Base-by-base conservation (phyloP, 768 basidiomycete species). In the Pisolithus sp. region DNA sequence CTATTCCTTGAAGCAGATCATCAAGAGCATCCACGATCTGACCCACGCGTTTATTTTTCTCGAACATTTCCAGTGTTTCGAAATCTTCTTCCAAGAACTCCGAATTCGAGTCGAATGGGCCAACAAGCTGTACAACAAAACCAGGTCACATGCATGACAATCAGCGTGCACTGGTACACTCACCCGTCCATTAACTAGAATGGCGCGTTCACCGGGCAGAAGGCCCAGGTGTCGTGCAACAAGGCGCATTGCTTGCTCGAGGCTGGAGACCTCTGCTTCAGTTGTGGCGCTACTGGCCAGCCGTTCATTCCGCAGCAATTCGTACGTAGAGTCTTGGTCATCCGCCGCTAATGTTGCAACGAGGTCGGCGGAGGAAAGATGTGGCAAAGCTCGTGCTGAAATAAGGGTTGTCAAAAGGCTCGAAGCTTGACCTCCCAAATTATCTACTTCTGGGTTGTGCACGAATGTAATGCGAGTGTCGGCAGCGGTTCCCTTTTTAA, bases 171-270 rank as follows among this genome's bases (percentile, higher is more conserved):
- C 15, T 17, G 28, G 46, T 23, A 47, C 7, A 71, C 86, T 64
- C 62, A 94, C 92, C 30, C 94, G 75, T 23, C 94, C 95, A 58
- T 96, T 96, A 48, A 89, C 71, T 34, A 94, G 54, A 36, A 97
- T 52, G 1, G 77, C 89, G 20, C 73, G 73, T 52, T 84, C 68
- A 0, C 85, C 86, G 2, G 83, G 78, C 13, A 63, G 57, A 24
- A 93, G 60, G n/a, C 76, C 76, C 3, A 91, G 58, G 48, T 78
- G 77, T 24, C 80, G 72, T 2, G 74, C 73, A 13, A 89, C 59
- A 20, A 80, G 61, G 31, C 73, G 71, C 52, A 76, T 72, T 1
- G 73, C 64, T 45, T 65, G 72, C 12, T 78, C 56, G 73, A 86
- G n/a, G 66, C 58, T 30, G 52, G 48, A 6, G 9, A 53, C 20